Evolutionary conservation across 495 filamentous ascomycete genomes (phyloP).

Genomic region (Xylaria scruposa): DNA sequence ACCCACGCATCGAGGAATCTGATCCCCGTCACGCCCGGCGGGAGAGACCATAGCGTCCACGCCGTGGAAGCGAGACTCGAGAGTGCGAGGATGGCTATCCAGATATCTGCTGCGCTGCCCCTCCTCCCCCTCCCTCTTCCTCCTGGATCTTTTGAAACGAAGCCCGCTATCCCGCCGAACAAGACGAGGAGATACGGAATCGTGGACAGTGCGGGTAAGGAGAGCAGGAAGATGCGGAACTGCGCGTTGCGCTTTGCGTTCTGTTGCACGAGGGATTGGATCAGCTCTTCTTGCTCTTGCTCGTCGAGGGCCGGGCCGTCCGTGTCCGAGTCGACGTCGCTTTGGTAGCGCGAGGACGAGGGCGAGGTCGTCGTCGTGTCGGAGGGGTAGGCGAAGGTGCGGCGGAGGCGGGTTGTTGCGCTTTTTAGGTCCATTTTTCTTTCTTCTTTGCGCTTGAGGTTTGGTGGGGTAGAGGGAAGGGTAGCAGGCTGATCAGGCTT

Average conservation of each 20-base stretch:
- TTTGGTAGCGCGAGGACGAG: slow-evolving; percentile 40
- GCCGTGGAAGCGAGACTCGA: slow-evolving; percentile 66
- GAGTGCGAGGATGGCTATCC: slow-evolving; percentile 61
- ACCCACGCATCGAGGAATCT: slow-evolving; percentile 43
- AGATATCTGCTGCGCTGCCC: slow-evolving; percentile 33
- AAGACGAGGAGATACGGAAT: slow-evolving; percentile 62
- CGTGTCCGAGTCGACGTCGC: slow-evolving; percentile 59
- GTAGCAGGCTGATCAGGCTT: too few species aligned
- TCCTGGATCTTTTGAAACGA: neutral
- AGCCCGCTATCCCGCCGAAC: slow-evolving; percentile 26
- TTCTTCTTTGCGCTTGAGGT: neutral
- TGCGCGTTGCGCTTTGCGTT: slow-evolving; percentile 65
- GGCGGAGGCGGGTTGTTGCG: slow-evolving; percentile 58
- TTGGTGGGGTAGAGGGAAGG: neutral
- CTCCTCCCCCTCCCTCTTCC: too few species aligned
- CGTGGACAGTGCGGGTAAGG: slow-evolving; percentile 59
- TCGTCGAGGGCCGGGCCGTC: slow-evolving; percentile 53
- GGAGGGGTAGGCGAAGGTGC: slow-evolving; percentile 67
- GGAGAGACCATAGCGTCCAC: slow-evolving; percentile 53
- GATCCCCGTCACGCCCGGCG: slow-evolving; percentile 46
- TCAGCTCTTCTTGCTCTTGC: slow-evolving; percentile 75
- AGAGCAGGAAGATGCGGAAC: slow-evolving; percentile 65
- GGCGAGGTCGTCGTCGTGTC: slow-evolving; percentile 50
- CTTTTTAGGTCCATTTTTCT: slow-evolving; percentile 21
- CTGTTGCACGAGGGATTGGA: slow-evolving; percentile 60